A percentile compares a stretch with the other conserved stretches of the same genome.
phyloP scores from a whole-genome alignment of 768 basidiomycete species.

The Phanerochaete sordida region DNA sequence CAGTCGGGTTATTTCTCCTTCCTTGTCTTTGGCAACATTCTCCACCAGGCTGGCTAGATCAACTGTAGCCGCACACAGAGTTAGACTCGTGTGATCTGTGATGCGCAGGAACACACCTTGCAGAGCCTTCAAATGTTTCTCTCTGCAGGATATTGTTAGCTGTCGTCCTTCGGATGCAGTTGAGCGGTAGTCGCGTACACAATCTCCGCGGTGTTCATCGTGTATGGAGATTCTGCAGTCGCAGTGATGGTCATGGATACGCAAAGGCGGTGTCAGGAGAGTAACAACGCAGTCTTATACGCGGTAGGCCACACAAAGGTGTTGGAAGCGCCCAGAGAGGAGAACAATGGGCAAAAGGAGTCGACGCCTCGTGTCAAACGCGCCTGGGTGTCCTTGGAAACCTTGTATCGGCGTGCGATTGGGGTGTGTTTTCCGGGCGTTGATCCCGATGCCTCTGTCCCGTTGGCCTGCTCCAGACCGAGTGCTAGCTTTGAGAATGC shows the following conservation, averaged over 20 bases:
- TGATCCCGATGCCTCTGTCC: too few relatives aligned
- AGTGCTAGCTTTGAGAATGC: too few relatives aligned
- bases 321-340: not conserved
- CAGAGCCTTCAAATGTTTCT: conserved; percentile 9
- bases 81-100: too few relatives aligned
- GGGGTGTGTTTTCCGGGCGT: too few relatives aligned
- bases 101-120: not conserved
- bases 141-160: not conserved
- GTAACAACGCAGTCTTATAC: not conserved
- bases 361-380: not conserved
- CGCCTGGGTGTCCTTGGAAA: not conserved
- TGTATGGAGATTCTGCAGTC: not conserved
- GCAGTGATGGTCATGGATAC: not conserved
- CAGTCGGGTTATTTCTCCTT: not conserved
- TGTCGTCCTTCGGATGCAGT: too few relatives aligned
- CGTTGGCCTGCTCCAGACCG: too few relatives aligned
- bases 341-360: not conserved
- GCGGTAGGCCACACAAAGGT: not conserved
- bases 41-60: not conserved
- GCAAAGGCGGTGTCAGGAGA: not conserved
- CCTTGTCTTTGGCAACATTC: not conserved
- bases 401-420: too few relatives aligned
- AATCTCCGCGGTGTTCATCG: not conserved
- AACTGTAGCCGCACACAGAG: too few relatives aligned
- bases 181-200: not conserved